These are phyloP conservation scores for Alopecurus myosuroides DNA, from an alignment of 176 grass and related monocot genomes.

Conservation along the genomic window DNA sequence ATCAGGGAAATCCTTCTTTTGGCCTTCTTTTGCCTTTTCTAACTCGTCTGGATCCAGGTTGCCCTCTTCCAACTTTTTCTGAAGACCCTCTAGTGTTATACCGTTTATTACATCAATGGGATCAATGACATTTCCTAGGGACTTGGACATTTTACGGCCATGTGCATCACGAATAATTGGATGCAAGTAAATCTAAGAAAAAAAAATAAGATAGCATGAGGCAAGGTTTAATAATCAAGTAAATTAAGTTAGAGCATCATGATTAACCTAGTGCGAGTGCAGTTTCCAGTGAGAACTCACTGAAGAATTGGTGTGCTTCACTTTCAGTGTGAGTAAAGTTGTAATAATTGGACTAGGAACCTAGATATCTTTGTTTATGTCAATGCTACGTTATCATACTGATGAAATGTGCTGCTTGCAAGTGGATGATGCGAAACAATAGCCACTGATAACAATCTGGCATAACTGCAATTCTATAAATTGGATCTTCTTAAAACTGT, in stretches of 20 bases:
- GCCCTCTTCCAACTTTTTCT: slow-evolving; percentile 73
- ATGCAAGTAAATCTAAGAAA: slow-evolving; percentile 84
- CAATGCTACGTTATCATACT: neutral
- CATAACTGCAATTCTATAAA: neutral
- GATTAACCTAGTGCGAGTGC: neutral
- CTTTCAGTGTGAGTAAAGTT: neutral
- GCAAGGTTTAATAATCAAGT: neutral
- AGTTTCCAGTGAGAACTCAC: neutral
- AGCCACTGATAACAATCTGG: neutral
- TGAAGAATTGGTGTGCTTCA: slow-evolving; percentile 1
- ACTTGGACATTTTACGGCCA: slow-evolving; percentile 89
- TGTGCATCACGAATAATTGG: slow-evolving; percentile 91
- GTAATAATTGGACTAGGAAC: neutral
- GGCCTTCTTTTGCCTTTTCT: slow-evolving; percentile 58
- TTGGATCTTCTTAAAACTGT: neutral
- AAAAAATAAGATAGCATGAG: neutral
- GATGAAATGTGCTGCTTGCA: neutral
- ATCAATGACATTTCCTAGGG: slow-evolving; percentile 84
- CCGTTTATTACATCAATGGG: slow-evolving; percentile 96
- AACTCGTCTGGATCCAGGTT: slow-evolving; percentile 79
- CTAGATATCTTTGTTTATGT: neutral
- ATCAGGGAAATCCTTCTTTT: slow-evolving; percentile 77
- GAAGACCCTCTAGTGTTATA: slow-evolving; percentile 64
- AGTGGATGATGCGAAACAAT: neutral
- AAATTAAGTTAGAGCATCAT: neutral